Evolutionary conservation across 768 basidiomycete species (phyloP), one percentile per base, ranked within the genome.

Genomic region (Peribolospora kevripleyi): DNA sequence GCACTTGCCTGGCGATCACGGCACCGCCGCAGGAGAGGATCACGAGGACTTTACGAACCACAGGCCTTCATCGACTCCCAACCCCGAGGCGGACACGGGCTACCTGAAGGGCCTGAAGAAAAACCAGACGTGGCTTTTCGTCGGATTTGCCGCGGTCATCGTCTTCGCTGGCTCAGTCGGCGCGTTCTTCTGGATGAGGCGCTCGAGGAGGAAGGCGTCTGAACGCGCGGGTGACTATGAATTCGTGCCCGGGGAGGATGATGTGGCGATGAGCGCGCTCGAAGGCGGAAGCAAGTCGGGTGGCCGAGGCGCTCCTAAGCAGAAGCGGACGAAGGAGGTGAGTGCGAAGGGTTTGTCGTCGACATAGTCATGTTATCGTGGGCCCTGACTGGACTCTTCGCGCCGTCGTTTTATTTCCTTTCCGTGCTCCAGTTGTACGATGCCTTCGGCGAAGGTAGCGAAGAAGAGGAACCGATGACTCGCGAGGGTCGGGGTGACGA

Each of bases 121-220:
- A 7, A 79, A 73, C 61, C 80, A 82, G 58, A 82, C 78, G 58
- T 97, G 91, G 91, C 77, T 93, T 68, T 86, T 88, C 57, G 80
- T 77, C 55, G 84, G 86, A 1, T 69, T 82, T n/a, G 77, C 77
- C n/a, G 74, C 76, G 8, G 81, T 93, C 9, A 66, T 78, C 3
- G 60, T 91, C 48, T 86, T 90, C 63, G 81, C 77, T 40, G 68
- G 80, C 37, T 76, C 73, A 8, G 73, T 73, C 4, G 81, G 74
- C 0, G 63, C 81, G 38, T 88, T 84, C 74, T 82, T 95, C 72
- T 84, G 80, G 75, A 71, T 80, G 55, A 75, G 88, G n/a, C 61
- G 67, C 65, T 69, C 59, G 67, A 69, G 14, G 65, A 68, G 2
- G 71, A 71, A 7, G 87, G 87, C 64, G 71, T 73, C 46, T 62